phyloP scores from a whole-genome alignment of 345 rosid species.

The Corchorus olitorius region DNA sequence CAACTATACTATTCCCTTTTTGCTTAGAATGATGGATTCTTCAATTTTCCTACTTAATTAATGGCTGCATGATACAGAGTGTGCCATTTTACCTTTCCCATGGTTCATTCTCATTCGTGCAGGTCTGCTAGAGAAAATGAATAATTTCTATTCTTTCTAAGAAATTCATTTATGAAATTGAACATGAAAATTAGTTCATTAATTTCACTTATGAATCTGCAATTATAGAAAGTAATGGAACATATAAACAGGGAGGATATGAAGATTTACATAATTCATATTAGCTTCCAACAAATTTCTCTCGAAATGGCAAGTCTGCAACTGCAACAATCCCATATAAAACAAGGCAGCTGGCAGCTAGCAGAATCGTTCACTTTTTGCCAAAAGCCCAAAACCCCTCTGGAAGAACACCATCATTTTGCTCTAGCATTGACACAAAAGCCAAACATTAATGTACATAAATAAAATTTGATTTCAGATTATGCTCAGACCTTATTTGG shows the following conservation, averaged over 20 bases:
- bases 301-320: background rate
- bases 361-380: background rate
- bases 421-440: background rate
- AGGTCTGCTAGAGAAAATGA: background rate
- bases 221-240: background rate
- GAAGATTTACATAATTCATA: background rate
- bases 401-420: constrained; percentile 7
- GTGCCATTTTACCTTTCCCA: background rate
- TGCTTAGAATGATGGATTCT: background rate
- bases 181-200: background rate
- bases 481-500: background rate
- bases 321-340: constrained; percentile 1
- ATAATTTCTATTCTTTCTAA: background rate
- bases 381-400: background rate
- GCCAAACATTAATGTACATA: too few relatives aligned
- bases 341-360: background rate
- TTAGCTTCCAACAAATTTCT: constrained; percentile 2
- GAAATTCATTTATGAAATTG: background rate
- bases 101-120: background rate
- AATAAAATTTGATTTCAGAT: background rate
- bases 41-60: background rate
- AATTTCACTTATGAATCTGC: too few relatives aligned
- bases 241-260: constrained; percentile 4
- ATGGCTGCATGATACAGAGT: background rate
- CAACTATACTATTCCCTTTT: background rate